A percentile compares a stretch with the other conserved stretches of the same genome.
Evolutionary conservation across 176 grass and related monocot genomes (phyloP).

Genomic region (Phoenix roebelenii): DNA sequence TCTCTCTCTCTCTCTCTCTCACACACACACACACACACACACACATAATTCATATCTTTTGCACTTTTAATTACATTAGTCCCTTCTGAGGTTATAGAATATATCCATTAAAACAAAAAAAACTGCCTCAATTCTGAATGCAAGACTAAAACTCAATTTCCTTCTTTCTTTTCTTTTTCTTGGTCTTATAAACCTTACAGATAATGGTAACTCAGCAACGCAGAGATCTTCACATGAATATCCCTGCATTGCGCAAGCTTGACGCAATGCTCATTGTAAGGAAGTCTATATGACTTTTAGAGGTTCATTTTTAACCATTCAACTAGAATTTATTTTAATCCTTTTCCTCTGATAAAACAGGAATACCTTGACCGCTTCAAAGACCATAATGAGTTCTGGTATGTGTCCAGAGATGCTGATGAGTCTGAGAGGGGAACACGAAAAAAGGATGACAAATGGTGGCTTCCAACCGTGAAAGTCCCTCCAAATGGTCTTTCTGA

Average conservation of each 20-base stretch:
- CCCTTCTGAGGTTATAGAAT: no score
- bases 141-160: not conserved
- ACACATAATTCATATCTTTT: not conserved
- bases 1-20: not conserved
- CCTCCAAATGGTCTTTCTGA: conserved; percentile 47
- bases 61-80: not conserved
- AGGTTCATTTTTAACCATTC: no score
- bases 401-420: conserved; percentile 53
- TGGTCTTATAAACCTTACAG: conserved; percentile 9
- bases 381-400: conserved; percentile 75
- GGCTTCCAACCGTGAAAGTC: conserved; percentile 70
- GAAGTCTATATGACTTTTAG: not conserved
- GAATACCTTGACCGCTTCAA: conserved; percentile 89
- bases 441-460: conserved; percentile 63
- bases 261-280: conserved; percentile 77
- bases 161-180: not conserved
- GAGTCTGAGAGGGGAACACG: conserved; percentile 17
- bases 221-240: conserved; percentile 61
- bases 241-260: conserved; percentile 63
- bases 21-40: not conserved
- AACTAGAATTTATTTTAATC: no score
- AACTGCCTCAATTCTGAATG: conserved; percentile 1
- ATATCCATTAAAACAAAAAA: no score
- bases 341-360: conserved; percentile 20
- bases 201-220: conserved; percentile 88